Evolutionary conservation across 164 flowering plant species (phyloP).

Genomic region (Paratinospora sagittata): DNA sequence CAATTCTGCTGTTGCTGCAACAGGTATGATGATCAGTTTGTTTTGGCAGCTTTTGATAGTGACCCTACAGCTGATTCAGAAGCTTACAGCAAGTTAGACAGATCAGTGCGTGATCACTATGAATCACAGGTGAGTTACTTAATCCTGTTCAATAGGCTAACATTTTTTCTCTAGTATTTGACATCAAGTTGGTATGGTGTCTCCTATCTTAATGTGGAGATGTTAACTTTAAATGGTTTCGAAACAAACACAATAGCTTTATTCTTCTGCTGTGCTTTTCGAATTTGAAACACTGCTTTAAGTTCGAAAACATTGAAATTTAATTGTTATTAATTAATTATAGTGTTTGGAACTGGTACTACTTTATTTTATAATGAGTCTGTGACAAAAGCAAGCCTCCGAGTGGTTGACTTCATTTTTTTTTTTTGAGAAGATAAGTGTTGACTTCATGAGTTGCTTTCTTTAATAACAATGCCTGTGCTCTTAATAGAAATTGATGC

Average conservation of each 20-base stretch:
- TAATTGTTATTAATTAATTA: neutral
- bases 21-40: constrained; percentile 76
- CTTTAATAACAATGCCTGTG: too few relatives aligned
- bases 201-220: too few relatives aligned
- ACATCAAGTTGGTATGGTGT: too few relatives aligned
- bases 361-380: too few relatives aligned
- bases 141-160: neutral
- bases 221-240: too few relatives aligned
- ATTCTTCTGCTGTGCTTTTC: too few relatives aligned
- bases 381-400: neutral
- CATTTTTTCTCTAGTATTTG: neutral
- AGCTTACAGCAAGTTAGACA: constrained; percentile 52
- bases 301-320: too few relatives aligned
- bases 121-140: constrained; percentile 60
- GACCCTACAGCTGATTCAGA: constrained; percentile 96
- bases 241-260: too few relatives aligned
- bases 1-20: constrained; percentile 12
- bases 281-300: too few relatives aligned
- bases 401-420: neutral
- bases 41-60: constrained; percentile 64
- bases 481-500: neutral
- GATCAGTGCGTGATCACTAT: constrained; percentile 54
- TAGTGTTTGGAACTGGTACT: neutral
- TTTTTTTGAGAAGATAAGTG: too few relatives aligned
- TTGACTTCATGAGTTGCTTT: too few relatives aligned